Evolutionary conservation across 257 asterid species (phyloP).

Genomic region (Buddleja alternifolia): DNA sequence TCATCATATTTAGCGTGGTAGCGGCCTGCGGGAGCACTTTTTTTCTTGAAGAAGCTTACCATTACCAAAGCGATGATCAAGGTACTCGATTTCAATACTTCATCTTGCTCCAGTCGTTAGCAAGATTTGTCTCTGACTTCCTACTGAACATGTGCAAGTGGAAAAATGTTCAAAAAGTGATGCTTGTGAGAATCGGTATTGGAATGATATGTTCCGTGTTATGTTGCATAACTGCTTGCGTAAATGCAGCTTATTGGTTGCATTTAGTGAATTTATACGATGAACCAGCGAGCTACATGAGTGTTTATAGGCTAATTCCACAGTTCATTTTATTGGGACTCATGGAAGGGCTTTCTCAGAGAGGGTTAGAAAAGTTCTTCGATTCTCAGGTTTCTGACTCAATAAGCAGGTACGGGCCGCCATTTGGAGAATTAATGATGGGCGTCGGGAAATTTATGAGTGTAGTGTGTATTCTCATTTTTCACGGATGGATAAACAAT

Average conservation of each 20-base stretch:
- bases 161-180: background rate
- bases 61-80: background rate
- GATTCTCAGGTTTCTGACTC: conserved; percentile 17
- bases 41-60: conserved; percentile 33
- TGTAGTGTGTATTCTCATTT: background rate
- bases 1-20: conserved; percentile 17
- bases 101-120: background rate
- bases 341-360: conserved; percentile 22
- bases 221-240: conserved; percentile 27
- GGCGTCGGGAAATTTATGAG: conserved; percentile 12
- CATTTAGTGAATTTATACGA: background rate
- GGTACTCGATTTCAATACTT: background rate
- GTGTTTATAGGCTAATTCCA: conserved; percentile 9
- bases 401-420: background rate
- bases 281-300: background rate
- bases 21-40: conserved; percentile 29
- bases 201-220: conserved; percentile 29
- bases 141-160: background rate
- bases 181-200: conserved; percentile 1
- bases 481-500: background rate
- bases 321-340: conserved; percentile 25
- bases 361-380: conserved; percentile 15
- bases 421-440: background rate
- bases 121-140: background rate
- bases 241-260: background rate